These are phyloP conservation scores for Taiozyma onychis DNA, from an alignment of 1,139 yeast species.

Conservation along the genomic window DNA sequence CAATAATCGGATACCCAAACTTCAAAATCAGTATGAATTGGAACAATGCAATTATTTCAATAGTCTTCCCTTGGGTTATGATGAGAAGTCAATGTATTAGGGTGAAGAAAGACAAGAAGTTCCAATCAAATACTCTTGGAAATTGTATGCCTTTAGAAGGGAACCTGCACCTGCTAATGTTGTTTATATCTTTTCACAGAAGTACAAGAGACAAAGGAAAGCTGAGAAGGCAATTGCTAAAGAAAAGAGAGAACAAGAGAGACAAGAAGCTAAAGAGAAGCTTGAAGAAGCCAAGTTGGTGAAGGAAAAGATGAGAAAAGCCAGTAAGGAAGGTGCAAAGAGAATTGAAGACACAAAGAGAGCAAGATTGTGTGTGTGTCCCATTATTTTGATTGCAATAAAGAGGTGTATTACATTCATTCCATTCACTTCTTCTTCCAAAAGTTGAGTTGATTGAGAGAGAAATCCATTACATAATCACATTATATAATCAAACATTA, in stretches of 20 bases:
- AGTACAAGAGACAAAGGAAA: neutral
- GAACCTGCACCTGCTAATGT: neutral
- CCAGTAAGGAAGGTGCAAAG: neutral
- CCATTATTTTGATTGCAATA: neutral
- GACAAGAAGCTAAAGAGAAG: neutral
- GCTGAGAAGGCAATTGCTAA: neutral
- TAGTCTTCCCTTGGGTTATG: neutral
- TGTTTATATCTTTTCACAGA: neutral
- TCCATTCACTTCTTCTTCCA: no score
- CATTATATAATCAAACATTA: no score
- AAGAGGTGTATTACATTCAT: no score
- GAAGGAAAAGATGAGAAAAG: neutral
- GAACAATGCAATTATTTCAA: no score
- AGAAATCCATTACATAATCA: no score
- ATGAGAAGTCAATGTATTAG: neutral
- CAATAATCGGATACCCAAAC: neutral
- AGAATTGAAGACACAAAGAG: neutral
- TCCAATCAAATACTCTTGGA: neutral
- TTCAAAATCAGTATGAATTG: neutral
- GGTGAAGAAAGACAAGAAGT: neutral
- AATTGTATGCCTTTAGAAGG: neutral
- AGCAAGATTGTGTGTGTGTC: neutral
- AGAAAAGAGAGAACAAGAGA: neutral
- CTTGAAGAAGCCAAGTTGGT: neutral
- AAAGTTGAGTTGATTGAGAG: no score